Evolutionary conservation across 1,284 basidiomycete species (phyloP).

Genomic region (Cutaneotrichosporon arboriforme): DNA sequence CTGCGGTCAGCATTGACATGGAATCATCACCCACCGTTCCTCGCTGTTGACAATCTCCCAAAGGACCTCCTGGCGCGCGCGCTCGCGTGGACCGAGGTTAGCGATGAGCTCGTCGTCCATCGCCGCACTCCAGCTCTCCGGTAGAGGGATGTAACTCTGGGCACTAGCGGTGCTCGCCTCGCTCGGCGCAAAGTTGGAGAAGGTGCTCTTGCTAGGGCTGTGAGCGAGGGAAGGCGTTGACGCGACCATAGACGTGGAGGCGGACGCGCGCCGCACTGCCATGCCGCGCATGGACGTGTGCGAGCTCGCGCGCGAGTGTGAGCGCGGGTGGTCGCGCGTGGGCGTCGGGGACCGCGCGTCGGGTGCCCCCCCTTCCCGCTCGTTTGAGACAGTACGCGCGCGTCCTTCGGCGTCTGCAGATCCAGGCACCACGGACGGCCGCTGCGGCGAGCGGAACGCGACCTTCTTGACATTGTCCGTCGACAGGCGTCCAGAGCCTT

Average conservation of each 20-base stretch:
- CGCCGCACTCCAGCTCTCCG: conserved; percentile 89
- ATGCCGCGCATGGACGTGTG: background rate
- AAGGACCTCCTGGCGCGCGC: conserved; percentile 91
- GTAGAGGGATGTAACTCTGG: conserved; percentile 51
- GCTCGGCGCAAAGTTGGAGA: conserved; percentile 3
- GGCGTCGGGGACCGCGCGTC: background rate
- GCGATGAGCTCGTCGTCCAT: conserved; percentile 91
- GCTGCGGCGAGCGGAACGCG: conserved; percentile 11
- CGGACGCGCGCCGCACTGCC: background rate
- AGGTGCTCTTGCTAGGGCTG: conserved; percentile 7
- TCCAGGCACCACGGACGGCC: background rate
- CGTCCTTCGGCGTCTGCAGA: no score
- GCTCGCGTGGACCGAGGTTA: conserved; percentile 85
- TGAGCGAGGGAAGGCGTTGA: background rate
- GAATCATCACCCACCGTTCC: conserved; percentile 63
- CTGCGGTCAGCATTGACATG: conserved; percentile 50
- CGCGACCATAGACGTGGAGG: background rate
- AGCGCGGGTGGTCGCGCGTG: background rate
- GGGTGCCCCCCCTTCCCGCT: no score
- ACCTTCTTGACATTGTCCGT: conserved; percentile 19
- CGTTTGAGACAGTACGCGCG: no score
- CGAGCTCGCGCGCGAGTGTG: background rate
- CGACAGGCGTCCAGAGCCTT: background rate
- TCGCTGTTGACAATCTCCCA: conserved; percentile 98
- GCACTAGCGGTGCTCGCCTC: background rate